Percentiles rank a stretch among this genome's conserved stretches.
phyloP scores from a whole-genome alignment of 176 grass and related monocot genomes.

The Bolboschoenus planiculmis region DNA sequence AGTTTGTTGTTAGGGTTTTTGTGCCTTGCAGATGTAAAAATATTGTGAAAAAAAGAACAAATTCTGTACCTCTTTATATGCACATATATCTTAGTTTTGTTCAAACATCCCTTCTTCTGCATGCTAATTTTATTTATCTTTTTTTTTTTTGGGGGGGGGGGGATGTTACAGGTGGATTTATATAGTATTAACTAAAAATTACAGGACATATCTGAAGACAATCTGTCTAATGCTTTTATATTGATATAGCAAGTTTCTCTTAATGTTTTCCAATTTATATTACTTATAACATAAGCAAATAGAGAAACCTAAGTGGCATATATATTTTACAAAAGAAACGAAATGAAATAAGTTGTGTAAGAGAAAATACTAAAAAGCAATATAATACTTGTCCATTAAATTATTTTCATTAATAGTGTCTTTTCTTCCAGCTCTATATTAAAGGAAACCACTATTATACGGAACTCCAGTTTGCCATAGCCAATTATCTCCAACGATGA shows the following conservation, averaged over 20 bases:
- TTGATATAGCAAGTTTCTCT: neutral
- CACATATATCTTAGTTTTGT: neutral
- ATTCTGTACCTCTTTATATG: neutral
- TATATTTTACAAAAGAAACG: neutral
- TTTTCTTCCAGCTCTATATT: neutral
- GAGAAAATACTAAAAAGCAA: neutral
- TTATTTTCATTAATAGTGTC: too few species aligned
- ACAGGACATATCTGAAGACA: neutral
- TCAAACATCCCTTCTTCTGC: neutral
- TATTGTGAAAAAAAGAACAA: neutral
- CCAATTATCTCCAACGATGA: constrained; percentile 30
- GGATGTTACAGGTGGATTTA: neutral
- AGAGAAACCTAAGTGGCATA: too few species aligned
- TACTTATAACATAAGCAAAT: too few species aligned
- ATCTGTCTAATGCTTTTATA: neutral
- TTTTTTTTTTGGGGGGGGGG: neutral
- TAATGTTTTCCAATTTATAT: too few species aligned
- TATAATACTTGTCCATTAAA: neutral
- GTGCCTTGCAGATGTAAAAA: neutral
- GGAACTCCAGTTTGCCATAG: constrained; percentile 23
- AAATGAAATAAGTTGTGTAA: neutral
- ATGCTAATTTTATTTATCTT: neutral
- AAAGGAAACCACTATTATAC: constrained; percentile 27
- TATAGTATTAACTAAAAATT: too few species aligned
- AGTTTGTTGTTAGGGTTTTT: constrained; percentile 8